A percentile compares a stretch with the other conserved stretches of the same genome.
Conservation (phyloP, 768 basidiomycete species). For the Tylopilus rubrobrunneus region DNA sequence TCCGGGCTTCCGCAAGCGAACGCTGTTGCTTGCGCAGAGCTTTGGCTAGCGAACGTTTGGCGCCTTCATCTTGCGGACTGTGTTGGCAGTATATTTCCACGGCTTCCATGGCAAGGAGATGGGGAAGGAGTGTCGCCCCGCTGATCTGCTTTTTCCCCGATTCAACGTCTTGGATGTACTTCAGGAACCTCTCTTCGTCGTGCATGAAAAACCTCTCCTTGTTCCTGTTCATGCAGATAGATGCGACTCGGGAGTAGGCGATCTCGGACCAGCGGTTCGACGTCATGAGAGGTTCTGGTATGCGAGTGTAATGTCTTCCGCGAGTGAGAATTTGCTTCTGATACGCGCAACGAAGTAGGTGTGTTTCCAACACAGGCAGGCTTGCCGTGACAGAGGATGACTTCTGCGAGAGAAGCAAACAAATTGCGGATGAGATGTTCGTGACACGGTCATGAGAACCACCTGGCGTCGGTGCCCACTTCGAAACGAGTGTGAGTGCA, state of each 20-base stretch:
- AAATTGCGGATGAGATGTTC: constrained; percentile 48
- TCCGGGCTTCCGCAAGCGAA: constrained; percentile 27
- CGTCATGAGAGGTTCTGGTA: constrained; percentile 64
- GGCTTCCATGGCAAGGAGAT: constrained; percentile 50
- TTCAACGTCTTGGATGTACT: constrained; percentile 56
- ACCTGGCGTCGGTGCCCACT: constrained; percentile 66
- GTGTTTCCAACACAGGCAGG: constrained; percentile 33
- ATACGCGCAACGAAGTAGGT: constrained; percentile 46
- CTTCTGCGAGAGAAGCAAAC: constrained; percentile 43
- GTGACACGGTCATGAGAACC: constrained; percentile 46
- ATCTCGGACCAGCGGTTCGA: constrained; percentile 54
- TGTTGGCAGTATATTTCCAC: not conserved
- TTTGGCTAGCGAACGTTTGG: constrained; percentile 16
- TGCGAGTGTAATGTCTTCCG: constrained; percentile 41
- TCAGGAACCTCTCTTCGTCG: constrained; percentile 55
- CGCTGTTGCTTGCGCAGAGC: no score
- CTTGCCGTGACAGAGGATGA: constrained; percentile 20
- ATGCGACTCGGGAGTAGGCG: constrained; percentile 46
- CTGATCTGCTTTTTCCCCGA: constrained; percentile 52
- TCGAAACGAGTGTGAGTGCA: constrained; percentile 53
- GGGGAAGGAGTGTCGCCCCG: constrained; percentile 50
- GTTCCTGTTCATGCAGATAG: constrained; percentile 52
- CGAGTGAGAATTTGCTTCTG: constrained; percentile 58
- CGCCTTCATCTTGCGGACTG: not conserved
- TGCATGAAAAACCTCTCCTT: constrained; percentile 50